phyloP scores from a whole-genome alignment of 106 monocot genomes.

The Platanthera guangdongensis region DNA sequence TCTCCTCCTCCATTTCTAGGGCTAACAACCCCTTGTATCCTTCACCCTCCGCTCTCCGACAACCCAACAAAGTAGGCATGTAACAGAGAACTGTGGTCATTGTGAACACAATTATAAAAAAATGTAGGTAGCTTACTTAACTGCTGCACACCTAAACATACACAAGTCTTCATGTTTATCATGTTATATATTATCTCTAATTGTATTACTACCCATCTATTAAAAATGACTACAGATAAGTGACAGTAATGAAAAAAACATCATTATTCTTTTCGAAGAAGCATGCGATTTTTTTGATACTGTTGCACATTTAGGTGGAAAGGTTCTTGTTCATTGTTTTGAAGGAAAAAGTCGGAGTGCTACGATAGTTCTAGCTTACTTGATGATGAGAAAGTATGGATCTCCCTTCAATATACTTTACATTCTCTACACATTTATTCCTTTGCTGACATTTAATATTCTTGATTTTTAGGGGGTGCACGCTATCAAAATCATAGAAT shows the following conservation, averaged over 20 bases:
- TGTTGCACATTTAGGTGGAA: conserved; percentile 46
- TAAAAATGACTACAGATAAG: conserved; percentile 43
- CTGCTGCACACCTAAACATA: no score
- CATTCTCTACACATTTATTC: not conserved
- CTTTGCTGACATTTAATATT: not conserved
- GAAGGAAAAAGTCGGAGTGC: conserved; percentile 96
- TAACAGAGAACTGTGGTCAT: not conserved
- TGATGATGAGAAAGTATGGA: conserved; percentile 82
- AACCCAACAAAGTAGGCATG: no score
- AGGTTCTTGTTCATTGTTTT: conserved; percentile 86
- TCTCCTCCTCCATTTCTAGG: no score
- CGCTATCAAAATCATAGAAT: conserved; percentile 65
- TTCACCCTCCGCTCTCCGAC: no score
- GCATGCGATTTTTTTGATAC: conserved; percentile 61
- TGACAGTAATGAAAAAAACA: conserved; percentile 71
- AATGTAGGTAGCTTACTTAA: not conserved
- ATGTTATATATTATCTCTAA: not conserved
- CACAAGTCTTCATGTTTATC: no score
- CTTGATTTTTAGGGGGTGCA: conserved; percentile 36
- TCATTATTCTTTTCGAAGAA: conserved; percentile 61
- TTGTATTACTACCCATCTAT: not conserved
- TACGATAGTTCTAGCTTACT: conserved; percentile 72
- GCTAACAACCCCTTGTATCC: no score
- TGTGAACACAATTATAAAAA: not conserved
- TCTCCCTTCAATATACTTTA: not conserved